Conservation (phyloP, 2,329 filamentous ascomycete genomes). For the Beauveria australis region DNA sequence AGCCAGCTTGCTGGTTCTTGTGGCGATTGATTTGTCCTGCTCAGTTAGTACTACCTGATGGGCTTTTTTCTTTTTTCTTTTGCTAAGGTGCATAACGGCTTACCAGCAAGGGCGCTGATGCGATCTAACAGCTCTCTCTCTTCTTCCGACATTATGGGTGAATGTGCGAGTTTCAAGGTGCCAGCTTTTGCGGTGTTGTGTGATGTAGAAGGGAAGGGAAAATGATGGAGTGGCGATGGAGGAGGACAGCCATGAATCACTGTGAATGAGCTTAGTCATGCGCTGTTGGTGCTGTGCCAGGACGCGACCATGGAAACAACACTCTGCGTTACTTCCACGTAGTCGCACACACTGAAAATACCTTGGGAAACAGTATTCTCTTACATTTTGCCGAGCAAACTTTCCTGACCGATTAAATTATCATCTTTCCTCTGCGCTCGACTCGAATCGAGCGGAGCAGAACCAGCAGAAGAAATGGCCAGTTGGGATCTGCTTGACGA, state of each 20-base stretch:
- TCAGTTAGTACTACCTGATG: conserved; percentile 17
- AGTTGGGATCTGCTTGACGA: conserved; percentile 63
- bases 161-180: not conserved
- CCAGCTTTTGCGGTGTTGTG: not conserved
- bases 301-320: not conserved
- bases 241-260: not conserved
- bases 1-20: conserved; percentile 53
- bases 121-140: conserved; percentile 45
- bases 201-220: not conserved
- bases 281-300: not conserved
- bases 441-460: not conserved
- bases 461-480: conserved; percentile 25
- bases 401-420: not conserved
- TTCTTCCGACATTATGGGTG: conserved; percentile 35
- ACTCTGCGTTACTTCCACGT: not conserved
- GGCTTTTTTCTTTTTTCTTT: conserved; percentile 2
- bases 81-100: conserved; percentile 11
- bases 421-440: not conserved
- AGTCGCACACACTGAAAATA: too few species aligned
- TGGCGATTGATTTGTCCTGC: conserved; percentile 72
- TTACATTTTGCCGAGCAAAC: too few species aligned
- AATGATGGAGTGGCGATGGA: not conserved
- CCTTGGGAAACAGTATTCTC: too few species aligned
- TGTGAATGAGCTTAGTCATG: conserved; percentile 1
- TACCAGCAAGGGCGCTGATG: conserved; percentile 45